These are phyloP conservation scores for Kluyveromyces sp. DNA, from an alignment of 1,139 yeast genomes.

Conservation along the genomic window DNA sequence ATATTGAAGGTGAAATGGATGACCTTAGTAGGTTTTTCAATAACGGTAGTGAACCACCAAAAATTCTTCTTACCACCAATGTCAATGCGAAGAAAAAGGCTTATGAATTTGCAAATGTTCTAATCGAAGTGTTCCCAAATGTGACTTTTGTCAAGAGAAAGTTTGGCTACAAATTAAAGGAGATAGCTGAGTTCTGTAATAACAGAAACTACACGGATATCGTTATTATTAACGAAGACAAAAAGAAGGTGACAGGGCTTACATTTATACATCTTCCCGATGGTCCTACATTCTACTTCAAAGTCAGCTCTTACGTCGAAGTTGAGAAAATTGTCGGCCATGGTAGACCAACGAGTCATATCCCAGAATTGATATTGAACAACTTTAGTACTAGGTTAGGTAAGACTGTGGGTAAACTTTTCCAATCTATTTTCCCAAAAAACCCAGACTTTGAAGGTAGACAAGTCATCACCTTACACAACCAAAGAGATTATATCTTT, in stretches of 20 bases:
- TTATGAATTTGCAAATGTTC: constrained; percentile 80
- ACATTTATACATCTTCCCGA: constrained; percentile 89
- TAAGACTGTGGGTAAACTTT: constrained; percentile 82
- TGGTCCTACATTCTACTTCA: constrained; percentile 92
- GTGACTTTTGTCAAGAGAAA: constrained; percentile 83
- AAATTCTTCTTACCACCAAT: constrained; percentile 81
- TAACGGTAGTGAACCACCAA: constrained; percentile 42
- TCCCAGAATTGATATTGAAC: constrained; percentile 85
- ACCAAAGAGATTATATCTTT: constrained; percentile 90
- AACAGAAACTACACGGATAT: constrained; percentile 83
- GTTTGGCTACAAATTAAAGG: constrained; percentile 72
- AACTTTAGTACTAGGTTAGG: constrained; percentile 91
- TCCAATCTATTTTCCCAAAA: constrained; percentile 88
- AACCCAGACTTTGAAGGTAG: constrained; percentile 91
- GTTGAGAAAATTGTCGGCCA: constrained; percentile 77
- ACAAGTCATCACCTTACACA: constrained; percentile 90
- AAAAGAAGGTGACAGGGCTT: constrained; percentile 82
- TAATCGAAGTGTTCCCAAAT: constrained; percentile 80
- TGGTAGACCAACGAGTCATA: constrained; percentile 82
- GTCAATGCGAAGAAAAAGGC: constrained; percentile 81
- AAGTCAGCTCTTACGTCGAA: constrained; percentile 69
- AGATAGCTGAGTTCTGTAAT: constrained; percentile 73
- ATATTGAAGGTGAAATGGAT: constrained; percentile 79
- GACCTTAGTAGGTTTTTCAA: constrained; percentile 24
- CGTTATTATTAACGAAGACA: constrained; percentile 86